Evolutionary conservation across 108 stramenopile genomes (phyloP).

Genomic region (Skeletonema tropicum): DNA sequence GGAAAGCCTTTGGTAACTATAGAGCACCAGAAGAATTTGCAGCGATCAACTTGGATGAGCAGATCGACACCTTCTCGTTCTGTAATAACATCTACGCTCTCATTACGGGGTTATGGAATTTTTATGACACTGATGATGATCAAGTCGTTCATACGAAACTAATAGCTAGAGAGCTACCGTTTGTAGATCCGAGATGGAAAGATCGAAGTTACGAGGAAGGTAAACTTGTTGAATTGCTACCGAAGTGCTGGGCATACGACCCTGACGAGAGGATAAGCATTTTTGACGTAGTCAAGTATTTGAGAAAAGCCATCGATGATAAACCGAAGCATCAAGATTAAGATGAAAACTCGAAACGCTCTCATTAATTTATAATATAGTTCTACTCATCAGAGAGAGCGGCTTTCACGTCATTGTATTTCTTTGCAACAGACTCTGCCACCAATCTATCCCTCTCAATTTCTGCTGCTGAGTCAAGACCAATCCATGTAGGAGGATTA

Average conservation of each 20-base stretch:
- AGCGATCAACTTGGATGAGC: constrained; percentile 55
- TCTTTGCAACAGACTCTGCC: constrained; percentile 63
- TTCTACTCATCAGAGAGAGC: constrained; percentile 40
- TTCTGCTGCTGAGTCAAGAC: constrained; percentile 74
- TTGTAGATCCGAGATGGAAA: constrained; percentile 72
- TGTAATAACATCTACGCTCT: constrained; percentile 79
- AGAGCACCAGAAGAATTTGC: constrained; percentile 71
- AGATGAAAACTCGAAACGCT: background rate
- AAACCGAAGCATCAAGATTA: background rate
- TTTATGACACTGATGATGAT: constrained; percentile 71
- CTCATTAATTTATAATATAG: background rate
- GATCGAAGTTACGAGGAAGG: constrained; percentile 61
- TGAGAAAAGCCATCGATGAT: constrained; percentile 52
- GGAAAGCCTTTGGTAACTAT: constrained; percentile 58
- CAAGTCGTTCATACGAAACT: constrained; percentile 55
- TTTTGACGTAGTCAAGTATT: constrained; percentile 60
- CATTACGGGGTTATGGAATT: constrained; percentile 63
- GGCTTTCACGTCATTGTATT: constrained; percentile 48
- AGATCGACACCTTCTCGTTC: constrained; percentile 79
- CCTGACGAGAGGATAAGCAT: constrained; percentile 71
- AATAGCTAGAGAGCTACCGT: constrained; percentile 55
- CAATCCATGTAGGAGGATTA: constrained; percentile 88
- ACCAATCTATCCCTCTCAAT: constrained; percentile 59
- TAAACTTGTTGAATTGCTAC: constrained; percentile 74
- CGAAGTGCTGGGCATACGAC: constrained; percentile 69